Conservation (phyloP, 2,329 filamentous ascomycete species). For the Anthostomella pinea region DNA sequence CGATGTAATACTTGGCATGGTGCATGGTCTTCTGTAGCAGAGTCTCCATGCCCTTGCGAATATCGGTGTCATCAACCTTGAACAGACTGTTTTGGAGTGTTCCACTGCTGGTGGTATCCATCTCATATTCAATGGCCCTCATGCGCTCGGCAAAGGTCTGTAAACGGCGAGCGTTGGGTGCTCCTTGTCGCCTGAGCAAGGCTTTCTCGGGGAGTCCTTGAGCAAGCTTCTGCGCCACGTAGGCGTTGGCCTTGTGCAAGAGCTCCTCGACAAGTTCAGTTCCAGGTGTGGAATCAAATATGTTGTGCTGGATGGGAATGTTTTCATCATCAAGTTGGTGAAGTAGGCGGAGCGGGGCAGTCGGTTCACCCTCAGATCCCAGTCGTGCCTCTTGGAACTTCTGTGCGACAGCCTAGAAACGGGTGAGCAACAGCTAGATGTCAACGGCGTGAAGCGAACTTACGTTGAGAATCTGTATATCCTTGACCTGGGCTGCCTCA, state of each 20-base stretch:
- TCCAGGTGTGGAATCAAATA: conserved; percentile 85
- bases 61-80: conserved; percentile 81
- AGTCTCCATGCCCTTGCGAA: conserved; percentile 98
- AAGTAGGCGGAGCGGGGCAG: conserved; percentile 82
- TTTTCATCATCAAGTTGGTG: conserved; percentile 98
- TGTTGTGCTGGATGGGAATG: conserved; percentile 91
- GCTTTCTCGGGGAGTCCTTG: conserved; percentile 86
- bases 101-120: conserved; percentile 86
- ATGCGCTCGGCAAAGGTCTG: conserved; percentile 91
- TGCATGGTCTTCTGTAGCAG: conserved; percentile 93
- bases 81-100: conserved; percentile 92
- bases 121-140: conserved; percentile 83
- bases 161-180: conserved; percentile 84
- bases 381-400: conserved; percentile 90
- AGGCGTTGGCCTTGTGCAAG: conserved; percentile 86
- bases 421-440: conserved; percentile 21
- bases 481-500: conserved; percentile 65
- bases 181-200: conserved; percentile 78
- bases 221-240: conserved; percentile 81
- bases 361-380: conserved; percentile 72
- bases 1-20: conserved; percentile 91
- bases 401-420: conserved; percentile 65
- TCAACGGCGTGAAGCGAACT: conserved; percentile 28
- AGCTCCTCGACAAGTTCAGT: conserved; percentile 95
- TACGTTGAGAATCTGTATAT: conserved; percentile 76